Percentiles rank a stretch among this genome's conserved stretches.
phyloP scores from a whole-genome alignment of 2,329 filamentous ascomycete species.

The Fusarium ramigenum region DNA sequence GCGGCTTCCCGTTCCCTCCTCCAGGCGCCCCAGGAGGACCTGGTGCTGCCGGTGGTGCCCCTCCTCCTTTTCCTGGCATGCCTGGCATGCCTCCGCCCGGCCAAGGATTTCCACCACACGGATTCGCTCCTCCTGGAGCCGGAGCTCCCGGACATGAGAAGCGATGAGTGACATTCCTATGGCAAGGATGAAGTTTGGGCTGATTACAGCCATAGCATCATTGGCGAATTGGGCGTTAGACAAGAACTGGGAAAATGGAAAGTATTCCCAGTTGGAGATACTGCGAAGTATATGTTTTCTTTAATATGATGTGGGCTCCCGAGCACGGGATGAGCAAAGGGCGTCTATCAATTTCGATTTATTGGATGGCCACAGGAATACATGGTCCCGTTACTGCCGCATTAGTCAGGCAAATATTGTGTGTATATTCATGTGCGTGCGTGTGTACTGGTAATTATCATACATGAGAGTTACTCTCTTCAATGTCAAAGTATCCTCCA shows the following conservation, averaged over 20 bases:
- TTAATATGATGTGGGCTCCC: background rate
- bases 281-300: background rate
- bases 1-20: conserved; percentile 51
- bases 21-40: conserved; percentile 45
- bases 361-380: background rate
- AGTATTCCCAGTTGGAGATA: conserved; percentile 6
- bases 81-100: conserved; percentile 53
- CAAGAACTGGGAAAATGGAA: conserved; percentile 24
- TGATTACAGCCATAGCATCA: conserved; percentile 39
- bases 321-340: background rate
- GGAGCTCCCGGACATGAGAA: conserved; percentile 53
- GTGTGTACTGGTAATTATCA: conserved; percentile 11
- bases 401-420: conserved; percentile 18
- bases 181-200: conserved; percentile 14
- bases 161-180: conserved; percentile 43
- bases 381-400: background rate
- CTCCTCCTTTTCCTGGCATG: conserved; percentile 47
- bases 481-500: conserved; percentile 29
- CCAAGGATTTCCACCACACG: conserved; percentile 54
- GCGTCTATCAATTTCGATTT: background rate
- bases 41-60: conserved; percentile 41
- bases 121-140: conserved; percentile 48
- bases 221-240: conserved; percentile 49
- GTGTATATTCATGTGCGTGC: background rate
- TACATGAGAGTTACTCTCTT: conserved; percentile 30